Percentiles rank a stretch among this genome's conserved stretches.
Conservation (phyloP, 768 basidiomycete genomes). For the Leucocoprinus leucothites region DNA sequence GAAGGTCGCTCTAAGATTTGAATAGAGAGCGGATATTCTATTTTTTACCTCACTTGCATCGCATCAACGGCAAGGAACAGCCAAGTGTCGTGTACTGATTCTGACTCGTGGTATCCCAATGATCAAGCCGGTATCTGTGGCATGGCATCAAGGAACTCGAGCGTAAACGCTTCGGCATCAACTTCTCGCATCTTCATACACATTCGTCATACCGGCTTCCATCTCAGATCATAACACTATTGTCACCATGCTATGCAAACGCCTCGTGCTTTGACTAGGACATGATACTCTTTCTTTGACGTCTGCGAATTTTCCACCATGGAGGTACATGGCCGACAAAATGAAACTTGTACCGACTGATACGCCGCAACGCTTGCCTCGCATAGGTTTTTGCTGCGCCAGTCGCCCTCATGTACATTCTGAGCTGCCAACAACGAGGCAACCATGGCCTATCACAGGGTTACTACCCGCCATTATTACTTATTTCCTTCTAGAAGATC, state of each 20-base stretch:
- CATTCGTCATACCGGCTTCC: background rate
- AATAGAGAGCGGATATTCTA: background rate
- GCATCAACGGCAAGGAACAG: background rate
- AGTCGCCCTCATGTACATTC: too few species aligned
- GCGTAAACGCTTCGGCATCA: background rate
- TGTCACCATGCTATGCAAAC: too few species aligned
- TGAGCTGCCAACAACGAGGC: background rate
- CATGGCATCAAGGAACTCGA: background rate
- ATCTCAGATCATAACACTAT: too few species aligned
- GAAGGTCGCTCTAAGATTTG: too few species aligned
- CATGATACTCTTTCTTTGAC: background rate
- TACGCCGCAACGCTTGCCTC: background rate
- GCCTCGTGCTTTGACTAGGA: too few species aligned
- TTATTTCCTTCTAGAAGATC: background rate
- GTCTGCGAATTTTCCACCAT: background rate
- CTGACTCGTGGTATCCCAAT: too few species aligned
- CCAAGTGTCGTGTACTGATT: too few species aligned
- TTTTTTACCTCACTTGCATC: slow-evolving; percentile 1
- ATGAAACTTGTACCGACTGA: background rate
- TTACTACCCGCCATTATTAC: too few species aligned
- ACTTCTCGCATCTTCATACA: background rate
- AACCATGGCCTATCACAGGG: background rate
- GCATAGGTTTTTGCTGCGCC: background rate
- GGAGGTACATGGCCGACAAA: background rate
- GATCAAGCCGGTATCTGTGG: background rate